phyloP scores from a whole-genome alignment of 1,284 basidiomycete species.

The Wallemia ichthyophaga region DNA sequence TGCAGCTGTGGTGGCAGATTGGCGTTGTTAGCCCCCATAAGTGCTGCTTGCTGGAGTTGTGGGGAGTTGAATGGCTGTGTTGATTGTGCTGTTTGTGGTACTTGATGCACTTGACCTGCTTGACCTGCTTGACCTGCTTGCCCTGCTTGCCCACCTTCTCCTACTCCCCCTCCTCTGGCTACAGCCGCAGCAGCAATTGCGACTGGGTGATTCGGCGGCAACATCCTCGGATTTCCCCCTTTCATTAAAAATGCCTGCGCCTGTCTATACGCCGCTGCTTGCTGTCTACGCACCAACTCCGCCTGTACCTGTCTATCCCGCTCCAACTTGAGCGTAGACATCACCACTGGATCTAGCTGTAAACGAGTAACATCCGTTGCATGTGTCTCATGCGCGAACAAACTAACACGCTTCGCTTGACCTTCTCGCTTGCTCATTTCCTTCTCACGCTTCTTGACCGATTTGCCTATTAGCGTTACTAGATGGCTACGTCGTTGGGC shows the following conservation, averaged over 20 bases:
- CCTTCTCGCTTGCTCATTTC: not conserved
- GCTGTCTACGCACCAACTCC: not conserved
- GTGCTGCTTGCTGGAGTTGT: not conserved
- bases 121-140: no score
- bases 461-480: not conserved
- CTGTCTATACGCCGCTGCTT: not conserved
- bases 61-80: not conserved
- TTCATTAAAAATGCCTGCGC: not conserved
- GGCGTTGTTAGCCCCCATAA: not conserved
- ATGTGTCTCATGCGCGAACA: constrained; percentile 1
- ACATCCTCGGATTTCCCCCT: not conserved
- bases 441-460: not conserved
- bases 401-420: not conserved
- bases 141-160: not conserved
- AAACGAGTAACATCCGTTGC: not conserved
- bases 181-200: not conserved
- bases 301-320: not conserved
- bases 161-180: not conserved
- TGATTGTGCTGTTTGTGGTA: no score
- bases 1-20: not conserved
- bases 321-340: not conserved
- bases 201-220: not conserved
- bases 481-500: not conserved
- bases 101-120: no score
- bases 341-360: not conserved